These are phyloP conservation scores for Tolypocladium paradoxum DNA, from an alignment of 2,329 filamentous ascomycete genomes.

Conservation along the genomic window DNA sequence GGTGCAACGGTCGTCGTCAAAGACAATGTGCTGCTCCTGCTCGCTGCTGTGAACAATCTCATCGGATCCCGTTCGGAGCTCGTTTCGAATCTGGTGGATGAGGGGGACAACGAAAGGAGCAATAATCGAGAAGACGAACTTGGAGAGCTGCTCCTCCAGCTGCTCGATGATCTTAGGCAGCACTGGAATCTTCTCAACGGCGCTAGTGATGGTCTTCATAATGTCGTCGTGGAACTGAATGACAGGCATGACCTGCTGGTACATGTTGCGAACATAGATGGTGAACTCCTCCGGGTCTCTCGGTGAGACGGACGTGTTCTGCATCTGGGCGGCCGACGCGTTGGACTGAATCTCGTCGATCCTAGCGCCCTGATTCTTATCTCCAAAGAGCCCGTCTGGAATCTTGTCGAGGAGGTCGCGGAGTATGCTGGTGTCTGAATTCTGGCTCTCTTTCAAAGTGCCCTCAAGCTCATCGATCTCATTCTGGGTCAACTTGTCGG, in stretches of 20 bases:
- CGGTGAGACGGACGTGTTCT: conserved; percentile 63
- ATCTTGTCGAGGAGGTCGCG: conserved; percentile 74
- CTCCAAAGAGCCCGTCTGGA: conserved; percentile 69
- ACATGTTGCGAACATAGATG: conserved; percentile 60
- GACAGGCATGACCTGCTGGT: conserved; percentile 74
- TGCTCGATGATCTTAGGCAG: conserved; percentile 78
- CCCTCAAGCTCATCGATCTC: conserved; percentile 83
- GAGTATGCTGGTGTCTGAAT: conserved; percentile 61
- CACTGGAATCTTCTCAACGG: conserved; percentile 77
- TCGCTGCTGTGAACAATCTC: conserved; percentile 81
- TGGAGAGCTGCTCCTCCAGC: conserved; percentile 73
- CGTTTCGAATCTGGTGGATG: conserved; percentile 75
- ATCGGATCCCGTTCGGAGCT: conserved; percentile 74
- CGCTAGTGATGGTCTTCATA: conserved; percentile 65
- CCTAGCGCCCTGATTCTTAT: conserved; percentile 61
- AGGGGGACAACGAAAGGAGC: conserved; percentile 82
- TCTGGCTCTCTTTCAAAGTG: conserved; percentile 56
- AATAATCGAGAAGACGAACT: conserved; percentile 86
- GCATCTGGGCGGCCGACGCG: conserved; percentile 62
- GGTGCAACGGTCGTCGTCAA: conserved; percentile 62
- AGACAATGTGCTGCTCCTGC: conserved; percentile 78
- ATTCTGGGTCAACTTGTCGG: conserved; percentile 83
- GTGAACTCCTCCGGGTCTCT: conserved; percentile 78
- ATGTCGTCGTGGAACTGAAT: conserved; percentile 86
- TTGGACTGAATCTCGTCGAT: conserved; percentile 72